Base-by-base conservation (phyloP, 2,329 filamentous ascomycete species). In the Thyridium curvatum region DNA sequence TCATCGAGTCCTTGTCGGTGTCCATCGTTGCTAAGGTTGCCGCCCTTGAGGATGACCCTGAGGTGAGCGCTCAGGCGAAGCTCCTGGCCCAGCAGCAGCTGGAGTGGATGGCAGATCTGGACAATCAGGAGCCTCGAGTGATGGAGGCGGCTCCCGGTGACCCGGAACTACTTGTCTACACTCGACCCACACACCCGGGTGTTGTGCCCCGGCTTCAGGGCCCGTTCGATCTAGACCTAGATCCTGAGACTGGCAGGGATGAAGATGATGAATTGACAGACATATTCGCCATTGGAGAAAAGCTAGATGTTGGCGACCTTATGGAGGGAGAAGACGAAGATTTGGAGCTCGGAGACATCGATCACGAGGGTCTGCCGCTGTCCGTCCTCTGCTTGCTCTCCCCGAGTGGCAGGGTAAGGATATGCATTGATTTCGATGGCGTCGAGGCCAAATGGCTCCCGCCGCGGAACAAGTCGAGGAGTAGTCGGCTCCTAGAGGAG, bases 1-100 rank as follows among this genome's bases (percentile, higher is more conserved):
- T 93, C 26, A 79, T 95, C 12, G 85, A 89, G 3, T 89, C 88
- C 0, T 71, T 96, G 16, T 87, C 86, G 1, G 82, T 91, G 1
- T 85, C 85, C 8, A 85, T 94, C 41, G 81, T 94, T 18, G 81
- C 86, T 30, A 88, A 86, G 46, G 64, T 84, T 12, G 79, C 72
- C 3, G 71, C 73, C 4, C 68, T 76, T 31, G 77, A 83, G 47
- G 77, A 80, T 47, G 77, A 82, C 47, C 67, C 71, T 2, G 56
- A 64, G 3, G 64, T 75, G 14, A 66, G 76, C 4, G 62, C 71
- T 16, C 63, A 67, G 18, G 68, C 69, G 29, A 80, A 72, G 53
- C 61, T 77, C 4, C 60, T 83, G 28, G 73, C 74, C 2, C 77
- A 81, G 51, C 79, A 83, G 50, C 79, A 83, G 50, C 62, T 82